These are phyloP conservation scores for Furculomyces boomerangus DNA, from an alignment of 371 early-diverging fungal species.

Conservation along the genomic window DNA sequence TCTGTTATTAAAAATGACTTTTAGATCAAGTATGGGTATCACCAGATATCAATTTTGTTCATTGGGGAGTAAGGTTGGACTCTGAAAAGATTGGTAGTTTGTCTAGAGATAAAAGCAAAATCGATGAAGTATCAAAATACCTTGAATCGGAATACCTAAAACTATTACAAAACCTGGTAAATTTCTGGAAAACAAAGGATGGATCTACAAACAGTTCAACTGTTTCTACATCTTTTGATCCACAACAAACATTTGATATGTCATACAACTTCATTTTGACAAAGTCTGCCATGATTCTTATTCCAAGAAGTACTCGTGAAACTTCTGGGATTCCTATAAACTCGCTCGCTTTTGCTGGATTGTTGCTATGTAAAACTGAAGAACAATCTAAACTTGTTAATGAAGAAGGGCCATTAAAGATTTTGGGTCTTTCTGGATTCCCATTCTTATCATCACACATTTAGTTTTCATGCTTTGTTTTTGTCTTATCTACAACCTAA, in stretches of 20 bases:
- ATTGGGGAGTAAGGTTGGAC: slow-evolving; percentile 1
- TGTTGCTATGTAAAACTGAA: slow-evolving; percentile 14
- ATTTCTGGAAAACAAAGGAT: not conserved
- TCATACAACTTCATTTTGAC: slow-evolving; percentile 24
- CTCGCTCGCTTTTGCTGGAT: slow-evolving; percentile 23
- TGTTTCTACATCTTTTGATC: no score
- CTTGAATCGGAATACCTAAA: not conserved
- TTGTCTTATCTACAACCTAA: no score
- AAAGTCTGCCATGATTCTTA: slow-evolving; percentile 8
- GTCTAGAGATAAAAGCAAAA: no score
- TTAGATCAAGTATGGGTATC: not conserved
- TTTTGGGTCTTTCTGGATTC: not conserved
- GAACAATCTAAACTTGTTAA: slow-evolving; percentile 6
- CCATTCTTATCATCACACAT: not conserved
- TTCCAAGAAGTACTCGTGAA: slow-evolving; percentile 10
- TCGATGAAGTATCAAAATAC: not conserved
- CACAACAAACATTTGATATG: no score
- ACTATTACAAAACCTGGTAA: not conserved
- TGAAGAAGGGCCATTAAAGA: not conserved
- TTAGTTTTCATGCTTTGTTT: not conserved
- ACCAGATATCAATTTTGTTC: not conserved
- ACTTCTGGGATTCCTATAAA: slow-evolving; percentile 18
- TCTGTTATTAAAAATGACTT: no score
- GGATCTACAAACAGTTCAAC: no score
- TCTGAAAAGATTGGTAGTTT: not conserved